Evolutionary conservation across 1,284 basidiomycete genomes (phyloP), one percentile per base, ranked within the genome.

Genomic region (Sparassis latifolia): DNA sequence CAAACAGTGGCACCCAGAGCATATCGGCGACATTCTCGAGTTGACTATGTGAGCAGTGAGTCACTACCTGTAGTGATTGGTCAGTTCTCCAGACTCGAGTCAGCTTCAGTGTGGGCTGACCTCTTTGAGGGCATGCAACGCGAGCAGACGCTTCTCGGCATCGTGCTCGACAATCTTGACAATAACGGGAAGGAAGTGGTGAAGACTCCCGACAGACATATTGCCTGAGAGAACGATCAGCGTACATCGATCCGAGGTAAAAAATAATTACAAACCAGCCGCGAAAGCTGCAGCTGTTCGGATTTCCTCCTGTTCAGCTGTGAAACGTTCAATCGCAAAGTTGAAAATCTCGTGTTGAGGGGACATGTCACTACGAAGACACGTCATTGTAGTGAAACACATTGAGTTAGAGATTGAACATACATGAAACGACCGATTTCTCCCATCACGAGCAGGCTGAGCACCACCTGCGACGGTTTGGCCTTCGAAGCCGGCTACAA

Each of bases 91-190:
- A 28, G 29, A 10, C 20, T 20, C 20, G 1, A 20, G 20, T 20
- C 20, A 20, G 20, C 20, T 20, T 20, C 20, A 20, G 20, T 20
- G 20, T 20, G 20, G 20, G 29, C 66, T 48, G 33, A 86, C 89
- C 76, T 99, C 97, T 70, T 97, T 97, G 38, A 98, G 73, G 9
- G 95, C 91, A 61, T 97, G 91, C 44, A 99, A 76, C 10, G 93
- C 85, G 20, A 97, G 71, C 30, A 96, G 69, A 9, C 92, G 82
- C 60, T 84, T 87, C 62, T 87, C 82, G n/a, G 83, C 78, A 61
- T 89, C 82, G 10, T 73, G 78, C 56, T 92, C 79, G 40, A 97
- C 83, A 57, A 92, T 79, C 58, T 86, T 83, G 58, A 97, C 80
- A 56, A 99, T 88, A 9, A 78, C 73, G 10, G 93, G 93, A 5